These are phyloP conservation scores for Phragmites australis DNA, from an alignment of 176 grass and related monocot species.

Conservation along the genomic window DNA sequence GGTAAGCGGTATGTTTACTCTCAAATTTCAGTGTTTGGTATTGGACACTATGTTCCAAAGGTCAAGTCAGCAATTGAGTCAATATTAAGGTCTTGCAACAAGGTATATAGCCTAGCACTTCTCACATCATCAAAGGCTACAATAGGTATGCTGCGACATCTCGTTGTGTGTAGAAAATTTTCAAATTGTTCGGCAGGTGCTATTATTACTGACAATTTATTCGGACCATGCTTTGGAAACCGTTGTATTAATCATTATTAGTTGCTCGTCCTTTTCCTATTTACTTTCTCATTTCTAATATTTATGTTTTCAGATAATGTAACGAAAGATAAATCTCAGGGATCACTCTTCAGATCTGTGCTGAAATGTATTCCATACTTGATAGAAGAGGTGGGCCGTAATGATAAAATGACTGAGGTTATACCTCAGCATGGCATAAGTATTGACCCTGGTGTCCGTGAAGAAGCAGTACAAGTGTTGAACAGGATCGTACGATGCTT, in stretches of 20 bases:
- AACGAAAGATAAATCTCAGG: conserved; percentile 95
- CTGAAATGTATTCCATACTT: conserved; percentile 97
- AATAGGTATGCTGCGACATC: conserved; percentile 62
- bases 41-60: conserved; percentile 83
- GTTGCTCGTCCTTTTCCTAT: not conserved
- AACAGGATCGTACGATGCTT: conserved; percentile 87
- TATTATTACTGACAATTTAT: conserved; percentile 26
- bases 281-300: conserved; percentile 32
- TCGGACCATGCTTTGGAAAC: conserved; percentile 8
- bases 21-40: conserved; percentile 58
- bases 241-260: conserved; percentile 25
- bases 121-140: conserved; percentile 88
- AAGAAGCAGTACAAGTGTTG: conserved; percentile 92
- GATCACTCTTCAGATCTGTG: conserved; percentile 89
- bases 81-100: conserved; percentile 90
- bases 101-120: conserved; percentile 87
- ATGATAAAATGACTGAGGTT: conserved; percentile 93
- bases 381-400: conserved; percentile 90
- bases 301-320: conserved; percentile 69
- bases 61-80: conserved; percentile 95
- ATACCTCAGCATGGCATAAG: conserved; percentile 99
- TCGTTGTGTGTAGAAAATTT: conserved; percentile 15
- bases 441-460: conserved; percentile 93
- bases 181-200: conserved; percentile 7
- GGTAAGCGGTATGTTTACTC: conserved; percentile 9